phyloP scores from a whole-genome alignment of 2,329 filamentous ascomycete genomes.

The Epichloe festucae region DNA sequence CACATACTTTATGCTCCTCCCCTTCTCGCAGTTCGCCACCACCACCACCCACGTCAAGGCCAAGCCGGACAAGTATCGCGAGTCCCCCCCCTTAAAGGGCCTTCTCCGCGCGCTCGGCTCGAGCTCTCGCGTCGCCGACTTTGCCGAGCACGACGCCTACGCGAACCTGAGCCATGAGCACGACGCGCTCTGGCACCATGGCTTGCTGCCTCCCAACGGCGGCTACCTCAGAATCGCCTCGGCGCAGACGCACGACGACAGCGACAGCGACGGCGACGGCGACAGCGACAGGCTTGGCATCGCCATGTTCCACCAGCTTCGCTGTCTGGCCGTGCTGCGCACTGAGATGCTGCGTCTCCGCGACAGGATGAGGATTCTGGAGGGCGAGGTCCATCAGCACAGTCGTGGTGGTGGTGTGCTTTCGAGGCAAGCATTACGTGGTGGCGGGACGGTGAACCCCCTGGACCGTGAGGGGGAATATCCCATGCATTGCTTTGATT shows the following conservation, averaged over 20 bases:
- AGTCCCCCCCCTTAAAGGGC: neutral
- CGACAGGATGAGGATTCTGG: neutral
- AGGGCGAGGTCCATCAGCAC: neutral
- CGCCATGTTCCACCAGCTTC: constrained; percentile 7
- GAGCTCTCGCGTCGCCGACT: neutral
- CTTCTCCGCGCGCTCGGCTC: neutral
- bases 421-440: too few species aligned
- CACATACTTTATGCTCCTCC: constrained; percentile 6
- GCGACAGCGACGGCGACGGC: neutral
- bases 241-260: neutral
- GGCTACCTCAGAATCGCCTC: neutral
- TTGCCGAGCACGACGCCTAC: neutral
- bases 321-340: constrained; percentile 3
- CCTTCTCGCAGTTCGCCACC: constrained; percentile 3
- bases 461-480: neutral
- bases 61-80: neutral
- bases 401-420: too few species aligned
- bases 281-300: neutral
- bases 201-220: neutral
- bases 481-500: constrained; percentile 4
- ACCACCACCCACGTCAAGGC: neutral
- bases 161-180: neutral
- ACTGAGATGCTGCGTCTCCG: constrained; percentile 1
- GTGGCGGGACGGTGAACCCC: neutral
- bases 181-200: neutral